Conservation (phyloP, 768 basidiomycete species). For the Tulasnella sp. region DNA sequence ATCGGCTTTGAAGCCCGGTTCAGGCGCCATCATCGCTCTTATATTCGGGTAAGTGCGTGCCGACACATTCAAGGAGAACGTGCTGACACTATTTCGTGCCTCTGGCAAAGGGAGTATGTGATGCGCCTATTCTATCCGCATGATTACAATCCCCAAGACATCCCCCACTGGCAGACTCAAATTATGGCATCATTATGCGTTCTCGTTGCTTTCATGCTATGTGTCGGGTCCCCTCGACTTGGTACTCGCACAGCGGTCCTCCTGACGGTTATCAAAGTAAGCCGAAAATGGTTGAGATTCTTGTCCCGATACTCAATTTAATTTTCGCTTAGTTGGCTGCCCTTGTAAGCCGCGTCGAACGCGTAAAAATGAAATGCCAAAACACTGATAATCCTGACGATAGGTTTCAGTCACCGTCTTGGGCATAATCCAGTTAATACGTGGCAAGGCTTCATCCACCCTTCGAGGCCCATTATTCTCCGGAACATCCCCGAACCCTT, state of each 20-base stretch:
- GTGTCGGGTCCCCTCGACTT: conserved; percentile 65
- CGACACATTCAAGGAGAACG: conserved; percentile 9
- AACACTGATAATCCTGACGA: neutral
- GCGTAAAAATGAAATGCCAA: conserved; percentile 4
- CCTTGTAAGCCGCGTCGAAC: conserved; percentile 43
- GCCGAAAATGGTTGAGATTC: conserved; percentile 19
- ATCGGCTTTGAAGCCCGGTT: conserved; percentile 78
- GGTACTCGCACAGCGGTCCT: conserved; percentile 77
- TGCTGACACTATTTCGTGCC: neutral
- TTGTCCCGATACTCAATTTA: neutral
- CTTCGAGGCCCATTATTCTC: conserved; percentile 61
- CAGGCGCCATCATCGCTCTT: conserved; percentile 77
- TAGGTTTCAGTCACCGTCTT: conserved; percentile 56
- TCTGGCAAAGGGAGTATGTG: conserved; percentile 57
- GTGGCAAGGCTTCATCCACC: conserved; percentile 63
- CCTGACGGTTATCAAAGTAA: conserved; percentile 82
- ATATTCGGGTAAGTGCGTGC: conserved; percentile 49
- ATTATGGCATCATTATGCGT: conserved; percentile 72
- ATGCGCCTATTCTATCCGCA: conserved; percentile 77
- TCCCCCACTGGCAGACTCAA: conserved; percentile 90
- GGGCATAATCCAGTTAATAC: conserved; percentile 66
- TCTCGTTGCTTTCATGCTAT: conserved; percentile 62
- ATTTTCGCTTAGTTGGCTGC: conserved; percentile 46
- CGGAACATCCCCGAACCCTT: conserved; percentile 67
- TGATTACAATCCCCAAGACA: conserved; percentile 63